Evolutionary conservation across 345 rosid genomes (phyloP).

Genomic region (Iberis pinnata): DNA sequence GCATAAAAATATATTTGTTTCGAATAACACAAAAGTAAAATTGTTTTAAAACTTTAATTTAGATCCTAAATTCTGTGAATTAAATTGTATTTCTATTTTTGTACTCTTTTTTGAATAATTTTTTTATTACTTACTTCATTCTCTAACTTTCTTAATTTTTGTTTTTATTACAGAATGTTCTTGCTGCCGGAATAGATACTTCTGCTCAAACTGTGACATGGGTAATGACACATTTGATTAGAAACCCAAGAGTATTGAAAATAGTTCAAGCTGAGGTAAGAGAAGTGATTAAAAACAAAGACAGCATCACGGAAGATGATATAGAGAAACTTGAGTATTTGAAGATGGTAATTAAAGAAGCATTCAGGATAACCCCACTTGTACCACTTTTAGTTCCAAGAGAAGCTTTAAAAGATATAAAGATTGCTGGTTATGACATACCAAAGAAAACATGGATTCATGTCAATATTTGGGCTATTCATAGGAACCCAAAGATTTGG

Average conservation of each 20-base stretch:
- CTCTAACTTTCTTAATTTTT: background rate
- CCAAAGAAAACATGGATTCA: slow-evolving; percentile 28
- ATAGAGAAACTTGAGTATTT: slow-evolving; percentile 20
- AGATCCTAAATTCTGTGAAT: no score
- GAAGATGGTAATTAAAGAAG: no score
- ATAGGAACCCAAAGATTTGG: slow-evolving; percentile 26
- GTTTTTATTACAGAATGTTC: slow-evolving; percentile 19
- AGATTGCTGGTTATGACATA: slow-evolving; percentile 15
- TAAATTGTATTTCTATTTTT: no score
- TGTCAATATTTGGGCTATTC: no score
- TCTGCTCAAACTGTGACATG: slow-evolving; percentile 19
- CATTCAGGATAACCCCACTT: slow-evolving; percentile 14
- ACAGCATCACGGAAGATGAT: slow-evolving; percentile 15
- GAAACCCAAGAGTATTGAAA: slow-evolving; percentile 27
- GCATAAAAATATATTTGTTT: no score
- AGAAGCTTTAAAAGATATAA: slow-evolving; percentile 15
- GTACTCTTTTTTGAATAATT: no score
- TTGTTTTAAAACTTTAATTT: no score
- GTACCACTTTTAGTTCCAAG: slow-evolving; percentile 24
- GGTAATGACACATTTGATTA: no score
- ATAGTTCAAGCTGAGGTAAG: slow-evolving; percentile 25
- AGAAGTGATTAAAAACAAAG: slow-evolving; percentile 22
- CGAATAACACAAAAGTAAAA: no score
- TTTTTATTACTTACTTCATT: background rate
- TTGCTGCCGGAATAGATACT: slow-evolving; percentile 22